Base-by-base conservation (phyloP, 2,329 filamentous ascomycete species). In the Calonectria ilicicola region DNA sequence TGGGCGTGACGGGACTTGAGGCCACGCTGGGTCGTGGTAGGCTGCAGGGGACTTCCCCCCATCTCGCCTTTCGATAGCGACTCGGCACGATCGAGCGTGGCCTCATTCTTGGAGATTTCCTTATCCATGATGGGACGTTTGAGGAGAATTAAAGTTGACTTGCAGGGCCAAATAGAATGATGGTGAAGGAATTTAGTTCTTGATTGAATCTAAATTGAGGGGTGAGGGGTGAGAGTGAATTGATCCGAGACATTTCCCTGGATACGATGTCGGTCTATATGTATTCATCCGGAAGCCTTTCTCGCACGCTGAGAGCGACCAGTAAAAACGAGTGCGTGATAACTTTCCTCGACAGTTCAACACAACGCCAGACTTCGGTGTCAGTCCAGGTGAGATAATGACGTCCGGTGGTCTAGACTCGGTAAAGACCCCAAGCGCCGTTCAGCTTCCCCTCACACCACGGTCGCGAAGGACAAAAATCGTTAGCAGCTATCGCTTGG, bases 1-100 rank as follows among this genome's bases (percentile, higher is more conserved):
- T 70, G 70, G n/a, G 65, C 58, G 17, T 72, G 66, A 8, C 70
- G 66, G 9, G 70, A 70, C 44, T 72, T 72, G 66, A 69, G 62
- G 17, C 67, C 67, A 27, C 66, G 70, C 23, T 72, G 38, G n/a
- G 69, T 72, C 17, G 69, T 68, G 15, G 35, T 32, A 4, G 46
- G 38, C 21, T 64, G 38, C 5, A 51, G n/a, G 21, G 65, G 46
- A 17, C 47, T 47, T 5, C 69, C 69, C 5, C 69, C 69, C 21
- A 72, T 56, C 23, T 72, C 69, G 29, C 65, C 69, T 9, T 42
- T 65, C 5, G 58, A 64, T 5, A 72, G 65, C 21, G 69, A 69
- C 47, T 67, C 64, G 58, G 65, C 15, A 38, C 65, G 69, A 29
- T 53, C 58, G 23, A 72, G 38, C 5, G 67, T 44, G 21, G 56